Evolutionary conservation across 169 alveolate genomes (phyloP).

Genomic region (Blepharisma undulans): DNA sequence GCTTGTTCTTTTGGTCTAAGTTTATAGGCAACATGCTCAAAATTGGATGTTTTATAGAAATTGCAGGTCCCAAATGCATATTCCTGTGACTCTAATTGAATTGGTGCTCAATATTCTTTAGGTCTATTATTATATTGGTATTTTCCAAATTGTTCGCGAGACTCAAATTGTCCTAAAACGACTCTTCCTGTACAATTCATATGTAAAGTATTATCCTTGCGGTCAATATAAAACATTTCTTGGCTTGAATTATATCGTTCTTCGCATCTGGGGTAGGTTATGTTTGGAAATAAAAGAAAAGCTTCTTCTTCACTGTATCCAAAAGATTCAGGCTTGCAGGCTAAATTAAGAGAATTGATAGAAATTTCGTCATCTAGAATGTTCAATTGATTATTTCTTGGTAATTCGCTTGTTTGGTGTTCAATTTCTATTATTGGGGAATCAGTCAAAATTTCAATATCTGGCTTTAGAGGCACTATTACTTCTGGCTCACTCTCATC

Average conservation of each 20-base stretch:
- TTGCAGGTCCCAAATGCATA: conserved; percentile 3
- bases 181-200: conserved; percentile 2
- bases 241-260: background rate
- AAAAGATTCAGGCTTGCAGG: background rate
- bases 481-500: background rate
- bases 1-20: background rate
- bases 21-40: background rate
- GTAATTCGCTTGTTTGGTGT: background rate
- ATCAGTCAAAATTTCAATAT: background rate
- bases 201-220: background rate
- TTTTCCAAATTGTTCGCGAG: background rate
- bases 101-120: conserved; percentile 9
- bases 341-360: background rate
- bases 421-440: background rate
- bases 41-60: background rate
- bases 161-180: background rate
- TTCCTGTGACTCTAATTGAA: background rate
- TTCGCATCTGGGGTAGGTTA: background rate
- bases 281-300: background rate
- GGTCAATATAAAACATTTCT: background rate
- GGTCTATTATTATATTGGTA: background rate
- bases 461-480: background rate
- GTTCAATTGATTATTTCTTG: background rate
- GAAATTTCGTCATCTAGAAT: background rate
- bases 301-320: background rate